A percentile compares a stretch with the other conserved stretches of the same genome.
phyloP scores from a whole-genome alignment of 169 alveolate genomes.

The Plasmodium cynomolgi region DNA sequence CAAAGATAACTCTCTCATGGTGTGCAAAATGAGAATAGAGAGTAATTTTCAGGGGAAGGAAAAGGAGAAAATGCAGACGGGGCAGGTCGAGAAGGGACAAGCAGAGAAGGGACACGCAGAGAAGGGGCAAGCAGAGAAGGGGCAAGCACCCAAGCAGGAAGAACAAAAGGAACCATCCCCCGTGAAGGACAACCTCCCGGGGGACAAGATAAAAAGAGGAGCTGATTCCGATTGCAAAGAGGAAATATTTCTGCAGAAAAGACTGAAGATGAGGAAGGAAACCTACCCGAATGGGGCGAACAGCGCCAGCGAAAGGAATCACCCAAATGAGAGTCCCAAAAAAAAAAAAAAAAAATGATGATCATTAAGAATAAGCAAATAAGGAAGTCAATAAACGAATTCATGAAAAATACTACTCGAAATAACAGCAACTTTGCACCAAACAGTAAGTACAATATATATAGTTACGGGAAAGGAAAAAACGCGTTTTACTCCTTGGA shows the following conservation, averaged over 20 bases:
- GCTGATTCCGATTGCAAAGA: not conserved
- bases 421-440: constrained; percentile 20
- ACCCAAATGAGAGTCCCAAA: not conserved
- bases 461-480: constrained; percentile 43
- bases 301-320: not conserved
- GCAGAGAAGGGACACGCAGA: not conserved
- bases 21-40: not conserved
- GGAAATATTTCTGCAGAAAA: not conserved
- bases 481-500: constrained; percentile 27
- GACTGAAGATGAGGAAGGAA: constrained; percentile 7
- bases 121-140: not conserved
- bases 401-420: constrained; percentile 22
- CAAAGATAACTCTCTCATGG: not conserved
- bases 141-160: not conserved
- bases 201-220: not conserved
- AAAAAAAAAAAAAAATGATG: constrained; percentile 2
- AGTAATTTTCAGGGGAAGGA: not conserved
- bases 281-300: not conserved
- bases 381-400: constrained; percentile 55
- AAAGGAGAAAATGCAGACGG: not conserved
- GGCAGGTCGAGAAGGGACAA: not conserved
- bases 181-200: not conserved
- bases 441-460: constrained; percentile 41
- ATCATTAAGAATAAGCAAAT: constrained; percentile 12
- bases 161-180: not conserved